These are phyloP conservation scores for Lantana camara DNA, from an alignment of 257 asterid species.

Conservation along the genomic window DNA sequence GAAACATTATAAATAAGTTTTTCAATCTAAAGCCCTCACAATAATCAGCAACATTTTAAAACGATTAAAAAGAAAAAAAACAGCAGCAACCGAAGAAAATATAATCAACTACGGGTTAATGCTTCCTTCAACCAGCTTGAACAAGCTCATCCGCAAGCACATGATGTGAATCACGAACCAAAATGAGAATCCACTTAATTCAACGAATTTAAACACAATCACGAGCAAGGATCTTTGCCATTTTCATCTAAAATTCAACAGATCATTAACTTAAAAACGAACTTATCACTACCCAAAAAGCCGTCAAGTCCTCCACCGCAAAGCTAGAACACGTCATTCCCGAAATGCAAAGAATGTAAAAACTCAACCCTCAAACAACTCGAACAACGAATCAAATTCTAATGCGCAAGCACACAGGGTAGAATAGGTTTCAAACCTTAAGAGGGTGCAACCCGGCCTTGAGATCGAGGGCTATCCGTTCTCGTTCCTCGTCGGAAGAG, in stretches of 20 bases:
- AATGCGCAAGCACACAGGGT: not conserved
- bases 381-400: not conserved
- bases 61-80: not conserved
- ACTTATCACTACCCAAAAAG: not conserved
- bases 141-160: not conserved
- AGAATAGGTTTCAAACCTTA: slow-evolving; percentile 45
- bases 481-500: slow-evolving; percentile 51
- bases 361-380: too few relatives aligned
- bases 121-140: not conserved
- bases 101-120: not conserved
- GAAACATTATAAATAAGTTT: slow-evolving; percentile 1
- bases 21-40: not conserved
- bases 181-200: not conserved
- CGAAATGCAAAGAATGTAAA: too few relatives aligned
- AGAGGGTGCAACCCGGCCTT: slow-evolving; percentile 95
- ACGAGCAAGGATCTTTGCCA: not conserved
- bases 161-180: not conserved
- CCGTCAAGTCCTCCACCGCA: not conserved
- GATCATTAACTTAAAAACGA: not conserved
- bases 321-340: too few relatives aligned
- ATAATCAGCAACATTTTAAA: not conserved
- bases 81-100: not conserved
- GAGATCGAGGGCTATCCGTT: slow-evolving; percentile 72
- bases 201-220: slow-evolving; percentile 8
- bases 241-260: not conserved